Conservation (phyloP, 805 yeast genomes). For the Torulaspora microellipsoides region DNA sequence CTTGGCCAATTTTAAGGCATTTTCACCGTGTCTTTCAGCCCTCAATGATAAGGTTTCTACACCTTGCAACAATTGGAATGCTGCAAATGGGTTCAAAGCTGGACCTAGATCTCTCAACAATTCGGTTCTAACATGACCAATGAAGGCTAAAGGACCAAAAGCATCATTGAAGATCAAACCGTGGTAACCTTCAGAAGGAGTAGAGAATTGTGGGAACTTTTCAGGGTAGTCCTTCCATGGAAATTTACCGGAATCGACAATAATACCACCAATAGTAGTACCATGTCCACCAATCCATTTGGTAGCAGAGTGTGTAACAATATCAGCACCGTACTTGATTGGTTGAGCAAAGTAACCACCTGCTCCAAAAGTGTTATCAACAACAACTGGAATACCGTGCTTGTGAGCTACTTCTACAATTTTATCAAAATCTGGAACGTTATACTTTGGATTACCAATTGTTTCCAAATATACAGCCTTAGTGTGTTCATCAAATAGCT, state of each 20-base stretch:
- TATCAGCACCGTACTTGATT: conserved; percentile 84
- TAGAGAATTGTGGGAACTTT: conserved; percentile 84
- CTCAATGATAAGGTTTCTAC: conserved; percentile 90
- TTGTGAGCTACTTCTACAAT: conserved; percentile 75
- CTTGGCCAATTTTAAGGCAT: conserved; percentile 75
- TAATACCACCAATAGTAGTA: conserved; percentile 86
- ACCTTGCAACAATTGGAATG: conserved; percentile 86
- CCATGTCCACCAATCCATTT: conserved; percentile 99
- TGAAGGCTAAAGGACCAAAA: conserved; percentile 73
- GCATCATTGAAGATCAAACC: conserved; percentile 80
- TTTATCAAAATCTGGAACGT: conserved; percentile 84
- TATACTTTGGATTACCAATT: conserved; percentile 89
- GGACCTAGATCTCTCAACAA: conserved; percentile 91
- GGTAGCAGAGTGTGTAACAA: conserved; percentile 90
- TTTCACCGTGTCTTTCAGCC: conserved; percentile 85
- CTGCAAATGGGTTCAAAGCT: conserved; percentile 77
- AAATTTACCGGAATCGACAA: conserved; percentile 88
- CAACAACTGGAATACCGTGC: conserved; percentile 84
- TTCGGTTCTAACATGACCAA: conserved; percentile 77
- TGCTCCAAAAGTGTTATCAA: conserved; percentile 95
- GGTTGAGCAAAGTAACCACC: conserved; percentile 89
- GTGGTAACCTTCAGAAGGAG: conserved; percentile 92
- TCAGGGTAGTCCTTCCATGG: conserved; percentile 84
- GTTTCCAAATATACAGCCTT: conserved; percentile 87
- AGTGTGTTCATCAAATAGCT: conserved; percentile 74